phyloP scores from a whole-genome alignment of 2,329 filamentous ascomycete species.

The Hirsutella thompsonii region DNA sequence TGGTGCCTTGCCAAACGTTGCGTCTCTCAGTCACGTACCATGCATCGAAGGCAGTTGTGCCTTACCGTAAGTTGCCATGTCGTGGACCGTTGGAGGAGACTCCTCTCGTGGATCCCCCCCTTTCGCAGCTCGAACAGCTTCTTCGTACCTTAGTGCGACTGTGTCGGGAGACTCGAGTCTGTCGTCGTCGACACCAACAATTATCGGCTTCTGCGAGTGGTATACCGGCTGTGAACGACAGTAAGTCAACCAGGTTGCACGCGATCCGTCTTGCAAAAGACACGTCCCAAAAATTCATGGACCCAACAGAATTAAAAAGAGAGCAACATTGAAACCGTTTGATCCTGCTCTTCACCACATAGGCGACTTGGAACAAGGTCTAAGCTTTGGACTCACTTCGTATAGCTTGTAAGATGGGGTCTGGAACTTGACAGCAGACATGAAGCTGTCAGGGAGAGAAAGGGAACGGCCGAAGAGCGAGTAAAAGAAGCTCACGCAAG shows the following conservation, averaged over 20 bases:
- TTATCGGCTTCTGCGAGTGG: conserved; percentile 41
- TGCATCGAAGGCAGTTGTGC: conserved; percentile 63
- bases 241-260: conserved; percentile 11
- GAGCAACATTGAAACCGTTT: not conserved
- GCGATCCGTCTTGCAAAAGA: not conserved
- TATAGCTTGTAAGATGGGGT: conserved; percentile 44
- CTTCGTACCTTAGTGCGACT: conserved; percentile 42
- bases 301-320: not conserved
- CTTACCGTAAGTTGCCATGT: conserved; percentile 56
- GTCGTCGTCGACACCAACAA: conserved; percentile 42
- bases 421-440: conserved; percentile 45
- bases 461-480: conserved; percentile 11
- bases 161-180: conserved; percentile 45
- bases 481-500: conserved; percentile 19
- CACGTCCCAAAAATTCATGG: not conserved
- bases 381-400: conserved; percentile 37
- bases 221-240: conserved; percentile 30
- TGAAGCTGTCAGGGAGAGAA: conserved; percentile 32
- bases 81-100: conserved; percentile 31
- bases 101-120: conserved; percentile 41
- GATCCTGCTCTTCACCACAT: not conserved
- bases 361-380: conserved; percentile 16
- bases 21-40: conserved; percentile 45
- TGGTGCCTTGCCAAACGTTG: too few relatives aligned
- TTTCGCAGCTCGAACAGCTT: conserved; percentile 38